A percentile compares a stretch with the other conserved stretches of the same genome.
These are phyloP conservation scores for Gynochthodes officinalis DNA, from an alignment of 257 asterid species.

Conservation along the genomic window DNA sequence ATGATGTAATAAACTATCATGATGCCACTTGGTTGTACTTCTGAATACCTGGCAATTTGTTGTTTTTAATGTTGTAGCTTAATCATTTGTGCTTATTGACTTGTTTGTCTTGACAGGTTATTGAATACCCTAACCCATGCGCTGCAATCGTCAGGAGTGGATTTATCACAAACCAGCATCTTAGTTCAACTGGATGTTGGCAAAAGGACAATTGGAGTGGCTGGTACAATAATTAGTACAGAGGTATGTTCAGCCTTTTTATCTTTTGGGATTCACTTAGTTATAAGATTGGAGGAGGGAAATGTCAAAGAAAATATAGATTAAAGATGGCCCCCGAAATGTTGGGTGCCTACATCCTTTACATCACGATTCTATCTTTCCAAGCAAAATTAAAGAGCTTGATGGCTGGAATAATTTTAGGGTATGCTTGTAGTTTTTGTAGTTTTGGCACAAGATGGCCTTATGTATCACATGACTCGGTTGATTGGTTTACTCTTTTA, in stretches of 20 bases:
- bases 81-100: not conserved
- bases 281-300: not conserved
- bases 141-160: constrained; percentile 64
- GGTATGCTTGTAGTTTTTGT: not conserved
- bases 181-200: constrained; percentile 63
- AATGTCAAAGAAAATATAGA: not conserved
- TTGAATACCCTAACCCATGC: constrained; percentile 39
- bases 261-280: not conserved
- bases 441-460: not conserved
- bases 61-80: not conserved
- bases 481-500: constrained; percentile 16
- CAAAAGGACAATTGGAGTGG: constrained; percentile 31
- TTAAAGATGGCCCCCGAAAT: not conserved
- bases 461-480: not conserved
- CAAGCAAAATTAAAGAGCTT: not conserved
- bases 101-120: constrained; percentile 37
- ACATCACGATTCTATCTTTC: not conserved
- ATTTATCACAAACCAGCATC: constrained; percentile 53
- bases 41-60: not conserved
- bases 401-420: not conserved
- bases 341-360: not conserved
- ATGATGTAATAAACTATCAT: not conserved
- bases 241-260: constrained; percentile 32
- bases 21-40: not conserved
- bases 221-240: constrained; percentile 11